Base-by-base conservation (phyloP, 108 stramenopile species). In the Nitzschia palea region DNA sequence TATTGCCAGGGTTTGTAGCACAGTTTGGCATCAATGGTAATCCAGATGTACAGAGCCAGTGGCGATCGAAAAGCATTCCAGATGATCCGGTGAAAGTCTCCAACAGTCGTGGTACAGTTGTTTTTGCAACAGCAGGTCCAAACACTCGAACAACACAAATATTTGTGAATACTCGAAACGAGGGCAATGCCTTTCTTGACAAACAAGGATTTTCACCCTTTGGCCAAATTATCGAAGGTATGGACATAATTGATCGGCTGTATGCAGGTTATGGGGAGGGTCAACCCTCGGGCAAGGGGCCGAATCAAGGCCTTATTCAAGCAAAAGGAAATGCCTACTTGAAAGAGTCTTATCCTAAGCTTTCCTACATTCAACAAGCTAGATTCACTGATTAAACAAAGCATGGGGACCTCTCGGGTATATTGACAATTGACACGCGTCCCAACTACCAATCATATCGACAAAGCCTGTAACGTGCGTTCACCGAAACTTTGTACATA, bases 181-280 rank as follows among this genome's bases (percentile, higher is more conserved):
- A 74, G 10, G 77, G 73, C 65, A 98, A 96, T 74, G 71, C 64
- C 28, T 95, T 94, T 55, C 75, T 97, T 56, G 95, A 98, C 82
- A 87, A 83, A 67, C 91, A 90, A 60, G 97, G 97, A 25, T 97
- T 97, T 74, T 71, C 89, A 29, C 97, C 97, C 17, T 81, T 97
- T 52, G 97, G 90, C 29, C 70, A 90, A 55, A 86, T 97, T 22
- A 83, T 94, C n/a, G 80, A 84, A 55, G 95, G 95, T 3, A 93
- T 96, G 93, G 91, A 97, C 36, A 71, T 94, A 8, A 91, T 94
- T 0, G 93, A 95, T 43, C 35, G 70, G 52, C 76, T 96, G 23
- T 96, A 91, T 71, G 57, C 83, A 15, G 97, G 89, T 8, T 97
- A 97, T 68, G 95, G 95, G n/a, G 95, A 95, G 57, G 89, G 89